phyloP scores from a whole-genome alignment of 306 rosid genomes.

The Rosa chinensis region DNA sequence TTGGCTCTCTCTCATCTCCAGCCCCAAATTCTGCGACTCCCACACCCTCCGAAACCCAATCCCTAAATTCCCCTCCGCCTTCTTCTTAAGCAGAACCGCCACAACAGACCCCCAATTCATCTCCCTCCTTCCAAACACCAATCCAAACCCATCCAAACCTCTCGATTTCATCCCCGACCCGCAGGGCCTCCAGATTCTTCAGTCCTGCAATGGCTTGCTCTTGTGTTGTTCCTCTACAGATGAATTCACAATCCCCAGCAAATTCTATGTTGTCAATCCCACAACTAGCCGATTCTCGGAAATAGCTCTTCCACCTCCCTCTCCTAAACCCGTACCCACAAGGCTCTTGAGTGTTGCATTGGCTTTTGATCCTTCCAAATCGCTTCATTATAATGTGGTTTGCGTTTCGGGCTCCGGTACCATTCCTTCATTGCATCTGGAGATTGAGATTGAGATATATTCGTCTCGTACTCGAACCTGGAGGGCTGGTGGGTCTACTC shows the following conservation, averaged over 20 bases:
- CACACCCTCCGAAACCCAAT: neutral
- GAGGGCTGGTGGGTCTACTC: neutral
- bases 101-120: neutral
- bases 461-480: conserved; percentile 13
- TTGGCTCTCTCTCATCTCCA: conserved; percentile 34
- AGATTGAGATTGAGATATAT: neutral
- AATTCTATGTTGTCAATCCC: conserved; percentile 10
- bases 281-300: neutral
- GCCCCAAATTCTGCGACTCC: neutral
- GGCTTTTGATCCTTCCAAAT: conserved; percentile 17
- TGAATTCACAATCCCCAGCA: neutral
- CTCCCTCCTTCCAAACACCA: neutral
- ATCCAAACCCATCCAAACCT: neutral
- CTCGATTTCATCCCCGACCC: neutral
- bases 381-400: conserved; percentile 8
- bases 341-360: neutral
- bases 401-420: neutral
- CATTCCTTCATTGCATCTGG: neutral
- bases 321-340: too few relatives aligned
- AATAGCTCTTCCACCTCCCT: neutral
- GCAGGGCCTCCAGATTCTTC: neutral
- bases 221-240: neutral
- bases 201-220: conserved; percentile 27
- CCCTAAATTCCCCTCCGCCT: neutral
- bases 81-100: neutral